These are phyloP conservation scores for Gossypium laxum DNA, from an alignment of 441 rosid species.

Conservation along the genomic window DNA sequence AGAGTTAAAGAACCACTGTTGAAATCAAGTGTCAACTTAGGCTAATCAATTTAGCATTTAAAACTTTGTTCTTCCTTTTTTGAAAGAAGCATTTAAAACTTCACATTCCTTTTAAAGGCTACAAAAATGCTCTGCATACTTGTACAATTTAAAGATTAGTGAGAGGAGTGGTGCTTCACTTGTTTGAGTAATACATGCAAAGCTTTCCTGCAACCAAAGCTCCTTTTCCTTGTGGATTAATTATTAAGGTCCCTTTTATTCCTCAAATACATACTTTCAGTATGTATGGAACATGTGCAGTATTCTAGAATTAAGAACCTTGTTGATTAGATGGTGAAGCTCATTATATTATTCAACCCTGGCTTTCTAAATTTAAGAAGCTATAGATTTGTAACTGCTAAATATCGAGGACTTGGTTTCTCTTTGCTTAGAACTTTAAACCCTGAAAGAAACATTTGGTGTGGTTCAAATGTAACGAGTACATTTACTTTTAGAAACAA, in stretches of 20 bases:
- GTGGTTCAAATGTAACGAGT: neutral
- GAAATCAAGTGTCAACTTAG: neutral
- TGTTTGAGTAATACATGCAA: neutral
- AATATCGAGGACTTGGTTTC: neutral
- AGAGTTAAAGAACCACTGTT: neutral
- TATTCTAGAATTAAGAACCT: neutral
- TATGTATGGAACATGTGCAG: neutral
- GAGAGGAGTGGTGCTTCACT: too few species aligned
- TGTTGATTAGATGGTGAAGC: neutral
- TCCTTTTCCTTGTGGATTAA: neutral
- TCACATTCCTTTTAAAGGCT: neutral
- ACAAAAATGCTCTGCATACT: neutral
- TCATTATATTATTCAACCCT: neutral
- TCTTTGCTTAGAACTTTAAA: neutral
- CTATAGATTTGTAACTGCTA: neutral
- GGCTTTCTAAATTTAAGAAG: neutral
- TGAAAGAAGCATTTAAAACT: too few species aligned
- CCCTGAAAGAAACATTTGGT: neutral
- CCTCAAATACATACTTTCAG: neutral
- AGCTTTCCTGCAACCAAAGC: neutral
- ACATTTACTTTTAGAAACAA: neutral
- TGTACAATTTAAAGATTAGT: neutral
- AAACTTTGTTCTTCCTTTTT: neutral
- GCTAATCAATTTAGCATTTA: neutral
- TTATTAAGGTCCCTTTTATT: neutral